Percentiles rank a stretch among this genome's conserved stretches.
phyloP scores from a whole-genome alignment of 2,329 filamentous ascomycete species.

The Magnaporthiopsis poae region DNA sequence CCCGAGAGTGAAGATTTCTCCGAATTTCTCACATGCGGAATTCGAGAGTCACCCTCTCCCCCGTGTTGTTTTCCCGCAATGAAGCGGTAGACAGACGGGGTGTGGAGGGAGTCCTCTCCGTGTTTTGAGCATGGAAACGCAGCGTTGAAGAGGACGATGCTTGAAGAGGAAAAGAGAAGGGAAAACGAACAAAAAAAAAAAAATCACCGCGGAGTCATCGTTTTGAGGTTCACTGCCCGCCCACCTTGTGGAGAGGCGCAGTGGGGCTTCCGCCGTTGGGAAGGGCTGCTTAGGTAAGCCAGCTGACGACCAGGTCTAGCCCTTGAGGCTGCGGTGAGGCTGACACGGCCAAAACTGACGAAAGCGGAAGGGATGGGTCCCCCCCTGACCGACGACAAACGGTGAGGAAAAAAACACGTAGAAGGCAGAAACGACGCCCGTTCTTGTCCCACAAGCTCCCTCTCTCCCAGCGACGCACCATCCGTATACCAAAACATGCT shows the following conservation, averaged over 20 bases:
- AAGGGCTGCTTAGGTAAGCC: not conserved
- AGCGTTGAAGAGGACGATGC: constrained; percentile 73
- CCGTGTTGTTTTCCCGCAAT: constrained; percentile 7
- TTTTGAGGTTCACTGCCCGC: constrained; percentile 1
- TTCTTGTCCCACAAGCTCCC: not conserved
- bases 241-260: not conserved
- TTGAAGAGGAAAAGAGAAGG: constrained; percentile 6
- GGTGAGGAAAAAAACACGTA: not conserved
- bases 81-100: not conserved
- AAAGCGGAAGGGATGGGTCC: not conserved
- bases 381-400: not conserved
- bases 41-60: constrained; percentile 20
- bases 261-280: not conserved
- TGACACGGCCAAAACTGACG: not conserved
- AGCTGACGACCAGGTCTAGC: not conserved
- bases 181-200: constrained; percentile 8
- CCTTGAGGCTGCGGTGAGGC: not conserved
- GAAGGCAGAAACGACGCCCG: not conserved
- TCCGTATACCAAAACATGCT: not conserved
- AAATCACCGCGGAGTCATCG: not conserved
- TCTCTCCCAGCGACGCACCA: not conserved
- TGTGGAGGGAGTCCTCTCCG: constrained; percentile 33
- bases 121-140: constrained; percentile 79
- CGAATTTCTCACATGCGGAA: constrained; percentile 64
- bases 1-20: constrained; percentile 13